Percentiles rank a stretch among this genome's conserved stretches.
phyloP scores from a whole-genome alignment of 345 rosid species.

The Ceriops zippeliana region DNA sequence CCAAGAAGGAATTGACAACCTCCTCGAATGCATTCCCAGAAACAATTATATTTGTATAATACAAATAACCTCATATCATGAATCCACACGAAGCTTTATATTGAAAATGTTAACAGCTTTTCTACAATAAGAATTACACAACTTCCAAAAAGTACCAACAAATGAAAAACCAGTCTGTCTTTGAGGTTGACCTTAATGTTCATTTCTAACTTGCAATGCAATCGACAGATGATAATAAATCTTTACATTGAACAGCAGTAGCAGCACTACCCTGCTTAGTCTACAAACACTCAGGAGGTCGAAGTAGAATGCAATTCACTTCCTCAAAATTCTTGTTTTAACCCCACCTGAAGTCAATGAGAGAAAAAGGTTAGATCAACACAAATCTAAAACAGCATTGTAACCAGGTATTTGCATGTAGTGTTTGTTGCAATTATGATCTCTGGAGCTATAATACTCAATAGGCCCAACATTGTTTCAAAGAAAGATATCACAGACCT shows the following conservation, averaged over 20 bases:
- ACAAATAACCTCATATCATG: constrained; percentile 9
- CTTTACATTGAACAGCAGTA: constrained; percentile 16
- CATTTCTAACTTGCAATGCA: neutral
- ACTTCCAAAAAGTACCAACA: neutral
- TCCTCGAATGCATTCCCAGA: too few relatives aligned
- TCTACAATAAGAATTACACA: constrained; percentile 9
- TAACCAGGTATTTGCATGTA: neutral
- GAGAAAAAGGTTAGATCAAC: neutral
- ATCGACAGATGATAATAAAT: constrained; percentile 22
- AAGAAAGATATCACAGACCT: constrained; percentile 43
- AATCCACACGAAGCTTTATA: constrained; percentile 1
- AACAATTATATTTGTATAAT: neutral
- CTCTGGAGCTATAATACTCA: neutral
- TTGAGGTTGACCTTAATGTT: constrained; percentile 4
- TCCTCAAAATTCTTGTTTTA: constrained; percentile 64
- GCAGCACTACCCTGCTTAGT: constrained; percentile 12
- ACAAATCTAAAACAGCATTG: neutral
- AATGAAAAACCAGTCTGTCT: neutral
- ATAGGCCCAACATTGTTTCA: neutral
- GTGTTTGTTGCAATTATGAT: neutral
- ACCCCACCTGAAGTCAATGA: constrained; percentile 59
- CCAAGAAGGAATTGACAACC: neutral
- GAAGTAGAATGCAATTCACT: constrained; percentile 28
- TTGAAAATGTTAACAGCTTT: constrained; percentile 1
- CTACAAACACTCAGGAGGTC: constrained; percentile 20